These are phyloP conservation scores for Aspergillus aculeatinus DNA, from an alignment of 2,329 filamentous ascomycete genomes.

Conservation along the genomic window DNA sequence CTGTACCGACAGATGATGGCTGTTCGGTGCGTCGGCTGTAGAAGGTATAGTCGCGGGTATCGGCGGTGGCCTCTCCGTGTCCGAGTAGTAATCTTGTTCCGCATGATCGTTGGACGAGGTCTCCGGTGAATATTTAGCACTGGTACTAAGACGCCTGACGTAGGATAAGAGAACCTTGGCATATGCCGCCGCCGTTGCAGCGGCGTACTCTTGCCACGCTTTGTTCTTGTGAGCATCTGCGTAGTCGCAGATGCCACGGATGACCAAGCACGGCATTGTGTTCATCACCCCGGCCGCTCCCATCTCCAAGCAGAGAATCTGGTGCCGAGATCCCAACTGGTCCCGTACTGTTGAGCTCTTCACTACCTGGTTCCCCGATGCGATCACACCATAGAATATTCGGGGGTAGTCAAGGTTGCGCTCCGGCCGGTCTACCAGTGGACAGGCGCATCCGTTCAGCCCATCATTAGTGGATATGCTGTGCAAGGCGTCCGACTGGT, in stretches of 20 bases:
- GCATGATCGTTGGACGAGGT: too few relatives aligned
- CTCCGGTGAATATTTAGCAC: neutral
- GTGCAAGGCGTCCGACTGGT: neutral
- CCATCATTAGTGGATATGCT: neutral
- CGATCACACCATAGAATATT: slow-evolving; percentile 3
- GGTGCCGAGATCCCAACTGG: too few relatives aligned
- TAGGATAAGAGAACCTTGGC: neutral
- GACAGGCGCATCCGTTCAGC: neutral
- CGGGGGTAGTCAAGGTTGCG: neutral
- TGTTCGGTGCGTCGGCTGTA: too few relatives aligned
- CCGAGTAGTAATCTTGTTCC: too few relatives aligned
- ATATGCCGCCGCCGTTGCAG: neutral
- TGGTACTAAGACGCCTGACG: too few relatives aligned
- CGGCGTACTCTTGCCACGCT: neutral
- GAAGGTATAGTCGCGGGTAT: too few relatives aligned
- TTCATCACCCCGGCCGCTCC: neutral
- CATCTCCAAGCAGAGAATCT: neutral
- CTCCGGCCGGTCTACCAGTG: neutral
- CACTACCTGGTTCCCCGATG: slow-evolving; percentile 3
- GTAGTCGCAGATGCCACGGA: neutral
- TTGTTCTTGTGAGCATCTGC: neutral
- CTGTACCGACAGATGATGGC: too few relatives aligned
- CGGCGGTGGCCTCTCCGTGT: too few relatives aligned
- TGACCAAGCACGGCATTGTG: neutral
- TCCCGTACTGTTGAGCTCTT: neutral